Percentiles rank a stretch among this genome's conserved stretches.
These are phyloP conservation scores for Aspergillus sp. DNA, from an alignment of 2,329 filamentous ascomycete species.

Conservation along the genomic window DNA sequence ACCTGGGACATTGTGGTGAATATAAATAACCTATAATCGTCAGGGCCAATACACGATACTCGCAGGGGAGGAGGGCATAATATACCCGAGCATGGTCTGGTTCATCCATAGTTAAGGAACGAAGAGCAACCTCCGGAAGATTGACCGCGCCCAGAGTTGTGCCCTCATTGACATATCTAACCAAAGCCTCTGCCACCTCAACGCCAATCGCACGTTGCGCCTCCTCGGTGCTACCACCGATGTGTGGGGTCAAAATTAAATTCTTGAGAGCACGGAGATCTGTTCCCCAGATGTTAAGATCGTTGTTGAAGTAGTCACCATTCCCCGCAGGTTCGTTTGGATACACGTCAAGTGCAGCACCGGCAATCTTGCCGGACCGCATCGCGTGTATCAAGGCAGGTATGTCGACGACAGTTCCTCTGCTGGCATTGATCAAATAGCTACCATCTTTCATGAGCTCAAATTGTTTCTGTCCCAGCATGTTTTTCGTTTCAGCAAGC, in stretches of 20 bases:
- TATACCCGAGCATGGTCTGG: constrained; percentile 78
- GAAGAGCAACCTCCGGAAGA: constrained; percentile 88
- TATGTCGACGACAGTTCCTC: constrained; percentile 92
- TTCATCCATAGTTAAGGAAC: constrained; percentile 87
- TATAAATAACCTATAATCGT: constrained; percentile 73
- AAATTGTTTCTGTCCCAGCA: constrained; percentile 80
- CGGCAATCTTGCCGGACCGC: constrained; percentile 81
- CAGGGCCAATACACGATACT: constrained; percentile 2
- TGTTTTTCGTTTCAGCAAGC: constrained; percentile 84
- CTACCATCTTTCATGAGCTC: constrained; percentile 87
- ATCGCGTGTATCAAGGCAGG: constrained; percentile 85
- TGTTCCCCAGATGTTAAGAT: constrained; percentile 79
- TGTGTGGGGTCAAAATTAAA: constrained; percentile 92
- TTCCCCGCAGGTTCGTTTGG: constrained; percentile 92
- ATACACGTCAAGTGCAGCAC: constrained; percentile 95
- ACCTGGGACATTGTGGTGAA: constrained; percentile 94
- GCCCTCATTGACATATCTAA: constrained; percentile 94
- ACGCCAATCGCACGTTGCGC: constrained; percentile 94
- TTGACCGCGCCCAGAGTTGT: constrained; percentile 91
- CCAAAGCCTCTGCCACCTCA: constrained; percentile 84
- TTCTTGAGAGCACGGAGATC: constrained; percentile 85
- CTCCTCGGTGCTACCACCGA: constrained; percentile 96
- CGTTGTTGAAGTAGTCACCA: constrained; percentile 87
- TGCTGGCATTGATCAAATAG: constrained; percentile 94
- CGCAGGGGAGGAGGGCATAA: constrained; percentile 1